A percentile compares a stretch with the other conserved stretches of the same genome.
Evolutionary conservation across 163 green algal genomes (phyloP).

Genomic region (Chlorella variabilis): DNA sequence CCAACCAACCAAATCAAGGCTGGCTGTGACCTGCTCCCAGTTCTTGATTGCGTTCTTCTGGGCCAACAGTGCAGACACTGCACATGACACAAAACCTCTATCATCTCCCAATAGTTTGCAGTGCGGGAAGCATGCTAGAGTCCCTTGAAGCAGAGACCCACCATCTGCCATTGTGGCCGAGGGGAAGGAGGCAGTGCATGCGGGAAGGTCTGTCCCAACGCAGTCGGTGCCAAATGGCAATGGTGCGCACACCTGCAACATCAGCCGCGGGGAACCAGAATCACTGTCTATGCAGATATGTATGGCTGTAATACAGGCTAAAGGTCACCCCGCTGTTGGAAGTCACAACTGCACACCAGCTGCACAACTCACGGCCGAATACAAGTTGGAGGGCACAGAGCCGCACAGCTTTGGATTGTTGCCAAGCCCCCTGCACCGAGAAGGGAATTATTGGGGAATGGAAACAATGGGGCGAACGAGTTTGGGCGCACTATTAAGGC

Average conservation of each 20-base stretch:
- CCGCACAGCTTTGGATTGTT: not conserved
- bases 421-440: not conserved
- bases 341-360: too few relatives aligned
- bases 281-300: too few relatives aligned
- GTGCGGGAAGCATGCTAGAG: too few relatives aligned
- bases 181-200: not conserved
- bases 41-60: not conserved
- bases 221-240: constrained; percentile 1
- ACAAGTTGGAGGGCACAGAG: not conserved
- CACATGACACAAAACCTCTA: not conserved
- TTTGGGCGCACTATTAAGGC: too few relatives aligned
- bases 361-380: not conserved
- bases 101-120: not conserved
- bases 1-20: not conserved
- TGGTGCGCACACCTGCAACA: not conserved
- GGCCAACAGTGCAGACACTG: not conserved
- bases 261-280: too few relatives aligned
- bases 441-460: too few relatives aligned
- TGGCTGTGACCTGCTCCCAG: not conserved
- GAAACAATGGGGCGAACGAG: not conserved
- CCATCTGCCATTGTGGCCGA: not conserved
- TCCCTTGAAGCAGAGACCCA: not conserved
- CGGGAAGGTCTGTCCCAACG: not conserved
- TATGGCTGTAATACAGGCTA: too few relatives aligned
- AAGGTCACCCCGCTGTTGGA: too few relatives aligned